Evolutionary conservation across 2,329 filamentous ascomycete species (phyloP), one percentile per base, ranked within the genome.

Genomic region (Epichloe brachyelytri): DNA sequence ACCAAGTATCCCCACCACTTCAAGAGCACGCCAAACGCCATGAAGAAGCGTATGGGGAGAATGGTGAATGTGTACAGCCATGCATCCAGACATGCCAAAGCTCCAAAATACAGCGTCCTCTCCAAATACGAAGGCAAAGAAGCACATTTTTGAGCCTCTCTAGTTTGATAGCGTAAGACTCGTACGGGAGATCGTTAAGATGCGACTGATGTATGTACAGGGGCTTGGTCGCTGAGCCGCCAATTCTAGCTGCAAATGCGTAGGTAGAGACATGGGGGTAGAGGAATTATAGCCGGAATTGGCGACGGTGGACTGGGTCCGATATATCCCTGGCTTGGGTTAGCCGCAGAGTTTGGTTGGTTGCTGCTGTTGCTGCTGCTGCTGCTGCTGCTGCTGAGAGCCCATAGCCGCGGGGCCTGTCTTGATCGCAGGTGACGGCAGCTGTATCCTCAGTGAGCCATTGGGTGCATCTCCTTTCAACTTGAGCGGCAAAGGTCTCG

Each of bases 1-100:
- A 91, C 58, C 20, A 89, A 79, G 36, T 85, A 79, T 2, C 68
- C 75, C 87, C 88, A 95, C 77, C 90, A 97, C 54, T 79, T 77
- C 10, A 81, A 65, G 26, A 98, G 70, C 2, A 97, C 82, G 19
- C 80, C 80, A 0, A 91, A 60, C 1, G 93, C 91, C 53, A 90
- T 85, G 50, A 86, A 66, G 59, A 98, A 97, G 2, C 93, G 80
- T 53, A 98, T 76, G 0, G 93, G 93, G 0, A 98, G 72, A 43
- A 98, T 95, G 0, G 93, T 98, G 60, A 98, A 94, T 0, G 88
- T 94, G 68, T 96, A 93, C 1, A 98, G 78, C 89, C 91, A 98
- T 1, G 91, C 86, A 65, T 98, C 93, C 5, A 98, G 74, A 67
- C 93, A 98, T 6, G 91, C 90, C 36, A 97, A 69, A 0, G 87